Percentiles rank a stretch among this genome's conserved stretches.
Conservation (phyloP, 768 basidiomycete species). For the Leccinellum albellum region DNA sequence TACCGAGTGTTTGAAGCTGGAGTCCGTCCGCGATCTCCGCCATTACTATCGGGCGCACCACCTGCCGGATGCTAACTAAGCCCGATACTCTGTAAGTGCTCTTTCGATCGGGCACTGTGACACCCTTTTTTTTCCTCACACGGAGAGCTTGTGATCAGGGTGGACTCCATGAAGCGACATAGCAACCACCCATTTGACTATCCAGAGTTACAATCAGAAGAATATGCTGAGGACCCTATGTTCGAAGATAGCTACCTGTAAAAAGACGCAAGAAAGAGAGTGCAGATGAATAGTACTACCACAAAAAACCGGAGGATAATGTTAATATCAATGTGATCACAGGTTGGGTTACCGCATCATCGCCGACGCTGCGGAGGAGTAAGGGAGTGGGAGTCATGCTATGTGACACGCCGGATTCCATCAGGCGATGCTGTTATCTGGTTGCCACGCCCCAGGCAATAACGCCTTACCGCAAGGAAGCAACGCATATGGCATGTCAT, state of each 20-base stretch:
- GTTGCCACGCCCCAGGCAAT: background rate
- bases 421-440: background rate
- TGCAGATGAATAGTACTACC: background rate
- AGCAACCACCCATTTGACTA: background rate
- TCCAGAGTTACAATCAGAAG: no score
- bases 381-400: background rate
- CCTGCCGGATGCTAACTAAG: background rate
- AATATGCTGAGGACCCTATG: no score
- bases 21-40: background rate
- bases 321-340: background rate
- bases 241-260: background rate
- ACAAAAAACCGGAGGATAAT: background rate
- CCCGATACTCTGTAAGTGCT: background rate
- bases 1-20: background rate
- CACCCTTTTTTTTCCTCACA: background rate
- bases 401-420: no score
- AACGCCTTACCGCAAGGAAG: background rate
- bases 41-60: background rate
- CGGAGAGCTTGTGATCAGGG: background rate
- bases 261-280: background rate
- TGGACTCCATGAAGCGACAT: background rate
- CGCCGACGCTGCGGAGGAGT: background rate
- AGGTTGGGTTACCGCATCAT: background rate
- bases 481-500: background rate
- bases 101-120: background rate